Evolutionary conservation across 2,329 filamentous ascomycete genomes (phyloP), one percentile per base, ranked within the genome.

Genomic region (Ophiostoma ulmi): DNA sequence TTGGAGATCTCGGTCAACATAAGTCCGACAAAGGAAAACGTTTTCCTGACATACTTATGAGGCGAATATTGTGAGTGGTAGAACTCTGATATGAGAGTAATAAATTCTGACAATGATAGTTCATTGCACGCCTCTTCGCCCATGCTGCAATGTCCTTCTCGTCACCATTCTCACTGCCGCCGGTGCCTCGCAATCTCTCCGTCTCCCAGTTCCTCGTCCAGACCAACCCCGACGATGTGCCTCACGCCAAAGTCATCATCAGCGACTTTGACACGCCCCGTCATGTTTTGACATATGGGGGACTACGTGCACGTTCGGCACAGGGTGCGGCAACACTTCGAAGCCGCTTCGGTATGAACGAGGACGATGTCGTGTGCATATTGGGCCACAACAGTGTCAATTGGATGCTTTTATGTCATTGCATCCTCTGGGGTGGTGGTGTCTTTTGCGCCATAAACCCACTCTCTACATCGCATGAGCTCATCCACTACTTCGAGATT

Each of bases 211-310:
- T 77, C 41, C 69, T 77, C 14, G 66, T 76, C 3, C 69, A 70
- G 3, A 74, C 69, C 5, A 74, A 77, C 68, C 74, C 76, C 0
- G 76, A 77, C 63, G 75, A 77, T 70, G 72, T 75, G 4, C 70
- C 72, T 17, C 61, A 72, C 6, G 73, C 74, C 35, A 73, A 70
- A n/a, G 64, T 72, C 0, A 73, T 77, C 58, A 67, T 76, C 10
- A 70, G 73, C 14, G 75, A 77, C 61, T 76, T 75, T 68, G 75
- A 75, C 1, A 63, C 72, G 36, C 73, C 73, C 2, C 52, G 20
- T 2, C 64, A 72, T 69, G 48, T 26, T 4, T 17, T 58, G n/a
- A 58, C 52, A 22, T 58, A 58, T 11, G 52, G 22, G 11, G 52
- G 22, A 13, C 52, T 58, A 14, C 52, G 52, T 26, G 22, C 14